A percentile compares a stretch with the other conserved stretches of the same genome.
Conservation (phyloP, 257 asterid species). For the Thymus mandschuricus region DNA sequence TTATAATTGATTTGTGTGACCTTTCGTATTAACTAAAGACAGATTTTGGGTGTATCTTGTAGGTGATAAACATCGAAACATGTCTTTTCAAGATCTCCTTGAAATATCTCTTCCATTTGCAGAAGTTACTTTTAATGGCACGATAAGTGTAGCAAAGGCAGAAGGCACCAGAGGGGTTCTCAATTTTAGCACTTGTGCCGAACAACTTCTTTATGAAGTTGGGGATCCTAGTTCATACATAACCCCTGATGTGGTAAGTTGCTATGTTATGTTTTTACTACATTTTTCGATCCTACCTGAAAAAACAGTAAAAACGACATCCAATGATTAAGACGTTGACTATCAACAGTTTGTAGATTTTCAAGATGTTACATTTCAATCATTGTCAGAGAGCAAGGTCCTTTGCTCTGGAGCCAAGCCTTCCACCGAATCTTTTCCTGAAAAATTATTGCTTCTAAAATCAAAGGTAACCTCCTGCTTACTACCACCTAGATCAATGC, state of each 20-base stretch:
- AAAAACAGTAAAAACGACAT: conserved; percentile 20
- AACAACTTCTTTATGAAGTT: conserved; percentile 97
- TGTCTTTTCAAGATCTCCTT: conserved; percentile 74
- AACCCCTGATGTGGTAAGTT: conserved; percentile 92
- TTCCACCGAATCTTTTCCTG: conserved; percentile 53
- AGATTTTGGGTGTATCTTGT: conserved; percentile 23
- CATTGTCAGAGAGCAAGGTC: conserved; percentile 68
- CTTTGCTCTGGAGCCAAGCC: conserved; percentile 95
- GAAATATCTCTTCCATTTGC: conserved; percentile 89
- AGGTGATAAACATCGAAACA: conserved; percentile 85
- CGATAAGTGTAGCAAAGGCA: conserved; percentile 75
- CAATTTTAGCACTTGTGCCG: conserved; percentile 74
- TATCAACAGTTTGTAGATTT: conserved; percentile 68
- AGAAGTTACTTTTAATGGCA: conserved; percentile 77
- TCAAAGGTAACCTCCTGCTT: conserved; percentile 61
- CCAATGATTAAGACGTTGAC: conserved; percentile 28
- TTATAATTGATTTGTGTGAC: conserved; percentile 15
- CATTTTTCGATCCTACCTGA: conserved; percentile 12
- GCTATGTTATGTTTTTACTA: conserved; percentile 12
- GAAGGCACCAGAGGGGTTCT: conserved; percentile 81
- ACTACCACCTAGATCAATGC: conserved; percentile 7
- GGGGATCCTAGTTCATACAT: conserved; percentile 93
- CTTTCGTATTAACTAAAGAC: conserved; percentile 25
- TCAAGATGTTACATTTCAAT: conserved; percentile 71
- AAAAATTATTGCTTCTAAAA: conserved; percentile 69